Conservation (phyloP, 2,329 filamentous ascomycete species). For the Pseudofabraea citricarpa region DNA sequence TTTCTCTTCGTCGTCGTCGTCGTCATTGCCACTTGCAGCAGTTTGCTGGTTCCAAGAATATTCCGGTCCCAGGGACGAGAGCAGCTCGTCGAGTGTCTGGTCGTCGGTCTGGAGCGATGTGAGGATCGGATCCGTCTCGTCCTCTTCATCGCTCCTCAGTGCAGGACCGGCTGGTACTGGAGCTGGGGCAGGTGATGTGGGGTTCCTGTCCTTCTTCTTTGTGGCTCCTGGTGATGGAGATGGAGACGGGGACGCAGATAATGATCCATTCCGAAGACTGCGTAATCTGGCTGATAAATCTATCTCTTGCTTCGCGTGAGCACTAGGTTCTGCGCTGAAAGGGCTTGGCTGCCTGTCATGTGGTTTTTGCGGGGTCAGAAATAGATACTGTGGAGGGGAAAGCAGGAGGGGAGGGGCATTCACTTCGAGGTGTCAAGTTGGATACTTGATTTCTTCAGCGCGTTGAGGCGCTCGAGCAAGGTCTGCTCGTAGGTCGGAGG, state of each 20-base stretch:
- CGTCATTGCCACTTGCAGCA: too few species aligned
- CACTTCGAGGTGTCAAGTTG: slow-evolving; percentile 21
- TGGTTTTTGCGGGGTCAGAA: too few species aligned
- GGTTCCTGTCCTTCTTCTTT: too few species aligned
- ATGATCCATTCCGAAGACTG: slow-evolving; percentile 22
- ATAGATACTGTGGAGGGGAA: too few species aligned
- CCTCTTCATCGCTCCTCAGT: background rate
- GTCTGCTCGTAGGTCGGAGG: slow-evolving; percentile 23
- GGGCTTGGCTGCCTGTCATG: too few species aligned
- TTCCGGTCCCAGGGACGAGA: slow-evolving; percentile 23
- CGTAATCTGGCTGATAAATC: slow-evolving; percentile 22
- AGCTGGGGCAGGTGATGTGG: background rate
- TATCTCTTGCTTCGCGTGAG: slow-evolving; percentile 16
- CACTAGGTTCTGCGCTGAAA: background rate
- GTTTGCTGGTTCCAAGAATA: slow-evolving; percentile 22
- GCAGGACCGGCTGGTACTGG: too few species aligned
- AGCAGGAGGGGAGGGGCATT: background rate
- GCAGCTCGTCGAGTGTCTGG: slow-evolving; percentile 24
- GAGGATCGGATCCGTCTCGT: slow-evolving; percentile 12
- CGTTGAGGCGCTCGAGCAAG: slow-evolving; percentile 26
- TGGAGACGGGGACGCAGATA: slow-evolving; percentile 12
- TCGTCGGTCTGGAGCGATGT: slow-evolving; percentile 16
- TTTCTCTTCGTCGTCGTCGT: slow-evolving; percentile 17
- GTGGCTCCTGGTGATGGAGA: slow-evolving; percentile 7
- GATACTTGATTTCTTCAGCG: slow-evolving; percentile 26